Evolutionary conservation across 768 basidiomycete genomes (phyloP).

Genomic region (Suillus discolor): DNA sequence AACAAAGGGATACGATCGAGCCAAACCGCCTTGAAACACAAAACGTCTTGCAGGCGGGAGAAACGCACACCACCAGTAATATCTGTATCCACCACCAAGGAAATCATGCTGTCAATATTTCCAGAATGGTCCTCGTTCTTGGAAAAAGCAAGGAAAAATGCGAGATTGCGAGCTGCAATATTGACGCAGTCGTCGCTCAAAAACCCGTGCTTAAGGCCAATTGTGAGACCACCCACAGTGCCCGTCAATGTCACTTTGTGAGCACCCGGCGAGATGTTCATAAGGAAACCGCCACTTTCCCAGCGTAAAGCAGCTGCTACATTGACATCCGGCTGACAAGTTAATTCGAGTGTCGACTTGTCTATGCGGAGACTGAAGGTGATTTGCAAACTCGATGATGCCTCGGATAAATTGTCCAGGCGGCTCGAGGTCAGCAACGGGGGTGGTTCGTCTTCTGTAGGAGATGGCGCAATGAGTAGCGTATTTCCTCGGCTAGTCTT

Average conservation of each 20-base stretch:
- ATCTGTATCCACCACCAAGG: slow-evolving; percentile 83
- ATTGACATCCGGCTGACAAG: slow-evolving; percentile 90
- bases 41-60: slow-evolving; percentile 85
- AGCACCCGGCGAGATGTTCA: slow-evolving; percentile 75
- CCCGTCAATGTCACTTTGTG: slow-evolving; percentile 76
- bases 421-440: slow-evolving; percentile 23
- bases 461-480: slow-evolving; percentile 15
- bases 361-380: slow-evolving; percentile 92
- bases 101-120: slow-evolving; percentile 54
- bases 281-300: slow-evolving; percentile 92
- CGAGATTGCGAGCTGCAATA: slow-evolving; percentile 79
- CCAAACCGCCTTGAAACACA: slow-evolving; percentile 97
- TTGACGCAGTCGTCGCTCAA: slow-evolving; percentile 81
- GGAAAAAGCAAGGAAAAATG: slow-evolving; percentile 74
- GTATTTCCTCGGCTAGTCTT: slow-evolving; percentile 40
- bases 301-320: slow-evolving; percentile 89
- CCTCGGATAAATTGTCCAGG: slow-evolving; percentile 19
- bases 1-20: slow-evolving; percentile 84
- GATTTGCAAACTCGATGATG: slow-evolving; percentile 61
- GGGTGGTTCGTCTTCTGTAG: slow-evolving; percentile 14
- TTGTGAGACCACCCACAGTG: slow-evolving; percentile 77
- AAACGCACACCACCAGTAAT: slow-evolving; percentile 79
- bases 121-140: slow-evolving; percentile 45
- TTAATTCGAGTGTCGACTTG: slow-evolving; percentile 81
- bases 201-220: slow-evolving; percentile 84